phyloP scores from a whole-genome alignment of 2,329 filamentous ascomycete species.

The Dactylellina leptospora region DNA sequence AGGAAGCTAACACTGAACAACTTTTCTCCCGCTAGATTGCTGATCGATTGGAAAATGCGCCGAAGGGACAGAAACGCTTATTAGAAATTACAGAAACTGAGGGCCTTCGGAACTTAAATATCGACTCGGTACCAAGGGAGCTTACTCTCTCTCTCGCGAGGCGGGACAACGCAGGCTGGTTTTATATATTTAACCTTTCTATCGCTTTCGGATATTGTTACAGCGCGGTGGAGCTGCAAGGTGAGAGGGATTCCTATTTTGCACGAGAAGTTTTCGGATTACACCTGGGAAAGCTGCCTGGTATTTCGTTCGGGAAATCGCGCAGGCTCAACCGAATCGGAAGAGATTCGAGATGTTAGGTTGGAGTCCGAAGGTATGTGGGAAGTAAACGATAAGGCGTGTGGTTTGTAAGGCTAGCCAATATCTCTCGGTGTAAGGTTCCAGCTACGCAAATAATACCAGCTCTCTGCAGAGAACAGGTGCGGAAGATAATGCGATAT shows the following conservation, averaged over 20 bases:
- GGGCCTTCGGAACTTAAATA: neutral
- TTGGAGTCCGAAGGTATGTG: slow-evolving; percentile 28
- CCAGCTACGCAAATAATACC: neutral
- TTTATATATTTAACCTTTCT: too few relatives aligned
- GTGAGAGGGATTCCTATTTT: slow-evolving; percentile 30
- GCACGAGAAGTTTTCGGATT: slow-evolving; percentile 34
- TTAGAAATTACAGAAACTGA: neutral
- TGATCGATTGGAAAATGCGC: slow-evolving; percentile 10
- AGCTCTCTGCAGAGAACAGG: neutral
- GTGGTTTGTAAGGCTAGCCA: slow-evolving; percentile 1
- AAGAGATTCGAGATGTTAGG: slow-evolving; percentile 42
- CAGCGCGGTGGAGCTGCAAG: slow-evolving; percentile 20
- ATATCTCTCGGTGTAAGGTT: neutral
- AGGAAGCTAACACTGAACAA: slow-evolving; percentile 23
- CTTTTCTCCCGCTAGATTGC: slow-evolving; percentile 2
- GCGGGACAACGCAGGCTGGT: slow-evolving; percentile 42
- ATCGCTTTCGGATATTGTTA: too few relatives aligned
- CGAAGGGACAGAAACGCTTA: neutral
- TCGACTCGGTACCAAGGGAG: too few relatives aligned
- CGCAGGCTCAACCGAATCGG: slow-evolving; percentile 48
- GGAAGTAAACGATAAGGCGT: slow-evolving; percentile 15
- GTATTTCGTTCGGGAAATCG: slow-evolving; percentile 53
- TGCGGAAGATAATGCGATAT: slow-evolving; percentile 32
- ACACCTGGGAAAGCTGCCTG: slow-evolving; percentile 11
- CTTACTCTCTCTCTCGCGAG: too few relatives aligned